A percentile compares a stretch with the other conserved stretches of the same genome.
These are phyloP conservation scores for Periconia sp. DNA, from an alignment of 2,329 filamentous ascomycete genomes.

Conservation along the genomic window DNA sequence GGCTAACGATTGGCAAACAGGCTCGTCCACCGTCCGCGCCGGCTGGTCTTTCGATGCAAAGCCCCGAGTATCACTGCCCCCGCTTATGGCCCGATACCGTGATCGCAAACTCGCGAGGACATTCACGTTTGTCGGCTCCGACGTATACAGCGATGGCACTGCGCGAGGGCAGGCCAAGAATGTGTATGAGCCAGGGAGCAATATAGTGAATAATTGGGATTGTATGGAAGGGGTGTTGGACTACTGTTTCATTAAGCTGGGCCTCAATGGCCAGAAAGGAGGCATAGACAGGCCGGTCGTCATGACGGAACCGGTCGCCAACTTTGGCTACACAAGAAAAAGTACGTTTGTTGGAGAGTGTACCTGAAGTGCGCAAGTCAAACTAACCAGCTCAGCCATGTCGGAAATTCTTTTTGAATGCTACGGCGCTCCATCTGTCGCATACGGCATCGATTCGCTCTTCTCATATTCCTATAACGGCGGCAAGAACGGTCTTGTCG, in stretches of 20 bases:
- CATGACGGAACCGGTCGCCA: slow-evolving; percentile 94
- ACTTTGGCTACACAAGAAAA: slow-evolving; percentile 83
- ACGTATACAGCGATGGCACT: slow-evolving; percentile 93
- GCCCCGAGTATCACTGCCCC: slow-evolving; percentile 80
- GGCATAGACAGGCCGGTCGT: slow-evolving; percentile 83
- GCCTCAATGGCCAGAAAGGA: slow-evolving; percentile 74
- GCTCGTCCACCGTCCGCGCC: slow-evolving; percentile 84
- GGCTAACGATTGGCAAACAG: slow-evolving; percentile 50
- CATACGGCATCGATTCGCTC: slow-evolving; percentile 93
- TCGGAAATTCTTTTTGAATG: slow-evolving; percentile 97
- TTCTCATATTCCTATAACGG: slow-evolving; percentile 95
- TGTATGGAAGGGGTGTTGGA: slow-evolving; percentile 93
- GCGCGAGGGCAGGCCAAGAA: slow-evolving; percentile 87
- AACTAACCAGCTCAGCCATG: slow-evolving; percentile 68
- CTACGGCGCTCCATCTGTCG: slow-evolving; percentile 85
- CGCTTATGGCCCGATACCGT: slow-evolving; percentile 91
- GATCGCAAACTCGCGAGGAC: slow-evolving; percentile 92
- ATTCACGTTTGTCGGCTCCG: slow-evolving; percentile 87
- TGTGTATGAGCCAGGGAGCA: slow-evolving; percentile 86
- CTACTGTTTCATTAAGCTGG: slow-evolving; percentile 92
- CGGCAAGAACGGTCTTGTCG: slow-evolving; percentile 81
- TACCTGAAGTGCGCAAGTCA: neutral
- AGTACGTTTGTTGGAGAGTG: slow-evolving; percentile 57
- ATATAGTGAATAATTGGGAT: slow-evolving; percentile 96
- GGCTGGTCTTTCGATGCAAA: slow-evolving; percentile 91